Evolutionary conservation across 2,329 filamentous ascomycete genomes (phyloP), one percentile per base, ranked within the genome.

Genomic region (Paraconiothyrium brasiliense): DNA sequence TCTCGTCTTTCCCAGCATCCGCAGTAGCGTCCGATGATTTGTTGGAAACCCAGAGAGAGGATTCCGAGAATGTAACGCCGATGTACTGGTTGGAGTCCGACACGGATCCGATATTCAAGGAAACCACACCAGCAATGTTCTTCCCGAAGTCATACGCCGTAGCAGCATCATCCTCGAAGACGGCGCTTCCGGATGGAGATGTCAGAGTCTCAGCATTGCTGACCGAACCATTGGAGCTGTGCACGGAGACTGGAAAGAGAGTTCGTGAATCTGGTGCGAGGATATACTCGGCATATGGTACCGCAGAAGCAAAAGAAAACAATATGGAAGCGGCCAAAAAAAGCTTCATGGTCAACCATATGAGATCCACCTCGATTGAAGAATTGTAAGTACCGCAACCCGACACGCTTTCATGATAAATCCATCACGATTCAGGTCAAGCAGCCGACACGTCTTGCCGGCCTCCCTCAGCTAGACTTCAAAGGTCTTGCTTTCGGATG

Each of bases 41-140:
- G 3, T 77, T 78, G 41, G 79, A 84, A 49, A 87, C 82, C 83
- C 83, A 87, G 1, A 84, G 64, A 0, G 77, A 80, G 59, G 74
- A 78, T 56, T 82, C 80, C 1, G 77, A 76, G 58, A 79, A 83
- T 1, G 79, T 78, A 32, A 83, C 69, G 52, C 80, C 80, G 47
- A 83, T 80, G 65, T 75, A 79, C 52, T 81, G 78, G 37, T 75
- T 67, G 0, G 64, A 59, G n/a, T 71, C 67, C 5, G 76, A 77
- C 1, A 77, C 71, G 0, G 70, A 61, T 14, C 74, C 75, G 34
- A 82, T 70, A 4, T 67, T 69, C 34, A 82, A 62, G 2, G 73
- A 74, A 1, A 82, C 78, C 7, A 80, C 60, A 1, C 80, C 80
- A 4, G 78, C 80, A 34, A 82, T 80, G 64, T 82, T 82, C 59